A percentile compares a stretch with the other conserved stretches of the same genome.
Conservation (phyloP, 2,329 filamentous ascomycete species). For the Davidsoniella eucalypti region DNA sequence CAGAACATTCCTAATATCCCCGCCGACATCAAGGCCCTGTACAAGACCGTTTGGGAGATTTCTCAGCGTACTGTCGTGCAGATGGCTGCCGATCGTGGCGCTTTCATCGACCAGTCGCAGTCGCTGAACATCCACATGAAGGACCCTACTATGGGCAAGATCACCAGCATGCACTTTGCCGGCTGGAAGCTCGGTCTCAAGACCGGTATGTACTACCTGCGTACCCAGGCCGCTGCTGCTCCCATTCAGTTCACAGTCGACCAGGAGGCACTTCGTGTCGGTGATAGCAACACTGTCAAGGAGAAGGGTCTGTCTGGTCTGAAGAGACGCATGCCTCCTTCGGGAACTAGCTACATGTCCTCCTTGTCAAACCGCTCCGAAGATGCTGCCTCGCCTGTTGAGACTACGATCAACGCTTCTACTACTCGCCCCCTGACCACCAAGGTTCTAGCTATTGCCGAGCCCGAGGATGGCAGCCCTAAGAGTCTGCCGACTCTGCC, state of each 20-base stretch:
- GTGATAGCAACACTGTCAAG: constrained; percentile 56
- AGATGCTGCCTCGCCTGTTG: constrained; percentile 40
- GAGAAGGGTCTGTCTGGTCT: constrained; percentile 35
- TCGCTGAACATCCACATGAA: constrained; percentile 99
- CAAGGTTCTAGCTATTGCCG: constrained; percentile 44
- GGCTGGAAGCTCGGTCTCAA: constrained; percentile 99
- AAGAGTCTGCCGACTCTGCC: constrained; percentile 63
- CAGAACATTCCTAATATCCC: constrained; percentile 97
- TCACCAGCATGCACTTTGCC: constrained; percentile 98
- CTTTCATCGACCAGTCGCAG: constrained; percentile 97
- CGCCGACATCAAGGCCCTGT: constrained; percentile 84
- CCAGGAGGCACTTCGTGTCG: constrained; percentile 80
- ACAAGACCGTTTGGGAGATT: constrained; percentile 99
- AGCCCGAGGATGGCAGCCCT: constrained; percentile 55
- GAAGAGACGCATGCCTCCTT: constrained; percentile 54
- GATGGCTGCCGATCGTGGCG: constrained; percentile 96
- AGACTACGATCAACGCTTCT: constrained; percentile 31
- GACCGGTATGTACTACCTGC: constrained; percentile 99
- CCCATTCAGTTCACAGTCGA: constrained; percentile 99
- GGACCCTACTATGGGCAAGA: constrained; percentile 98
- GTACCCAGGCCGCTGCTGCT: constrained; percentile 88
- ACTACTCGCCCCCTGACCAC: constrained; percentile 49
- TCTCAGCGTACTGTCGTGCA: constrained; percentile 89
- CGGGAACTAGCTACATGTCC: constrained; percentile 35
- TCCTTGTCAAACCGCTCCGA: constrained; percentile 48